Percentiles rank a stretch among this genome's conserved stretches.
Conservation (phyloP, 805 yeast species). For the Lipomyces mesembrius region DNA sequence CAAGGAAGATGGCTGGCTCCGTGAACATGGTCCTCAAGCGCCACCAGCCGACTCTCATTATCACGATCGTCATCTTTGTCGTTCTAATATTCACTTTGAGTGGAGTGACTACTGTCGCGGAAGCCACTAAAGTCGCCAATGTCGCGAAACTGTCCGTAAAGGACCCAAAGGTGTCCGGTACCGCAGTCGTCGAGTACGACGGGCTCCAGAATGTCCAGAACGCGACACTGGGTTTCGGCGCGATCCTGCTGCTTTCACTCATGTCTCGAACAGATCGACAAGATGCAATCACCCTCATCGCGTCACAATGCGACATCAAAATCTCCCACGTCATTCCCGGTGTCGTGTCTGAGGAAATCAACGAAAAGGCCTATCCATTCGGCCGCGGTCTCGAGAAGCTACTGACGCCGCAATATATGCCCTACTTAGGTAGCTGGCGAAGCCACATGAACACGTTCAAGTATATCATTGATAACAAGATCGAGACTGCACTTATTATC, state of each 20-base stretch:
- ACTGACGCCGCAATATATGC: constrained; percentile 5
- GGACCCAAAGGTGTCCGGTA: neutral
- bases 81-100: neutral
- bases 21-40: neutral
- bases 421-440: constrained; percentile 24
- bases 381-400: constrained; percentile 11
- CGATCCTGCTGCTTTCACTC: constrained; percentile 15
- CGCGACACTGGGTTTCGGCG: constrained; percentile 24
- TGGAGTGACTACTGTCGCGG: neutral
- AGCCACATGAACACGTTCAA: constrained; percentile 17
- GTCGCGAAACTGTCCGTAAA: neutral
- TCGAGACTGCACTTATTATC: constrained; percentile 21
- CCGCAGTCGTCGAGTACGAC: neutral
- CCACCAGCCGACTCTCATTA: neutral
- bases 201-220: constrained; percentile 14
- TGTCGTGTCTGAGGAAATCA: constrained; percentile 15
- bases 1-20: neutral
- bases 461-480: constrained; percentile 19
- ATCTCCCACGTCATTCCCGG: constrained; percentile 15
- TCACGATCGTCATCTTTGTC: neutral
- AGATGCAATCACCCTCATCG: constrained; percentile 22
- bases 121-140: neutral
- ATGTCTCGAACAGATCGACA: constrained; percentile 25
- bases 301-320: constrained; percentile 15
- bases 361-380: constrained; percentile 14